A percentile compares a stretch with the other conserved stretches of the same genome.
Evolutionary conservation across 208 protist genomes (phyloP).

Genomic region (Crithidia mellificae): DNA sequence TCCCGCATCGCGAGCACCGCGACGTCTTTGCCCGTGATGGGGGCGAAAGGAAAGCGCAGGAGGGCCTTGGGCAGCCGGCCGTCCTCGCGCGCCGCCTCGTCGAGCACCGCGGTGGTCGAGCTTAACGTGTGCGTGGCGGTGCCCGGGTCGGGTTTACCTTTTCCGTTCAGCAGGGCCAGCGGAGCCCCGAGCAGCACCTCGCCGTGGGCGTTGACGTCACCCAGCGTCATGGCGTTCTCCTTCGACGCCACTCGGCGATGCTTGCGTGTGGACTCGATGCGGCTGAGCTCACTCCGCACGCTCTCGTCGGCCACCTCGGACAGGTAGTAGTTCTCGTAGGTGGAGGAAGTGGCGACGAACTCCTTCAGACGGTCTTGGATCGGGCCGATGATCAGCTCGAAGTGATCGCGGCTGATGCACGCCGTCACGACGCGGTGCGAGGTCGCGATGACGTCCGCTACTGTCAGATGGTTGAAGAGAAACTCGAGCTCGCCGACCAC

Average conservation of each 20-base stretch:
- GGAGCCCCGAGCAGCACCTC: slow-evolving; percentile 51
- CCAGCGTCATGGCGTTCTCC: slow-evolving; percentile 22
- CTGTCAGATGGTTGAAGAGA: slow-evolving; percentile 79
- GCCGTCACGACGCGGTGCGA: slow-evolving; percentile 60
- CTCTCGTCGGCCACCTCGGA: slow-evolving; percentile 54
- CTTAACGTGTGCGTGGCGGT: neutral
- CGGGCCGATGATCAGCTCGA: slow-evolving; percentile 85
- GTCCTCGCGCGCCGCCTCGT: neutral
- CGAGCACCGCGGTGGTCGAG: neutral
- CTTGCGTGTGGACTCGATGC: slow-evolving; percentile 40
- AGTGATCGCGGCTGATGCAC: slow-evolving; percentile 82
- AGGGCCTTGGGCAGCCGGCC: slow-evolving; percentile 15
- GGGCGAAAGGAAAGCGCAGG: slow-evolving; percentile 37
- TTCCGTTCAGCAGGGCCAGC: slow-evolving; percentile 32
- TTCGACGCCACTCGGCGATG: slow-evolving; percentile 30
- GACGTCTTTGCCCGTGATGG: slow-evolving; percentile 17
- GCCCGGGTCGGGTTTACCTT: slow-evolving; percentile 12
- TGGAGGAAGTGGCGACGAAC: slow-evolving; percentile 65
- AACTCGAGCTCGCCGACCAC: slow-evolving; percentile 92
- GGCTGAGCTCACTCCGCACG: slow-evolving; percentile 63
- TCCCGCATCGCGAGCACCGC: slow-evolving; percentile 73
- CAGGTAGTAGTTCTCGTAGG: slow-evolving; percentile 73
- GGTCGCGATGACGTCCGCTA: slow-evolving; percentile 83
- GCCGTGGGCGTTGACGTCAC: slow-evolving; percentile 39
- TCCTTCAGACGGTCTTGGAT: slow-evolving; percentile 83